Evolutionary conservation across 2,329 filamentous ascomycete species (phyloP), one percentile per base, ranked within the genome.

Genomic region (Tolypocladium ophioglossoides): DNA sequence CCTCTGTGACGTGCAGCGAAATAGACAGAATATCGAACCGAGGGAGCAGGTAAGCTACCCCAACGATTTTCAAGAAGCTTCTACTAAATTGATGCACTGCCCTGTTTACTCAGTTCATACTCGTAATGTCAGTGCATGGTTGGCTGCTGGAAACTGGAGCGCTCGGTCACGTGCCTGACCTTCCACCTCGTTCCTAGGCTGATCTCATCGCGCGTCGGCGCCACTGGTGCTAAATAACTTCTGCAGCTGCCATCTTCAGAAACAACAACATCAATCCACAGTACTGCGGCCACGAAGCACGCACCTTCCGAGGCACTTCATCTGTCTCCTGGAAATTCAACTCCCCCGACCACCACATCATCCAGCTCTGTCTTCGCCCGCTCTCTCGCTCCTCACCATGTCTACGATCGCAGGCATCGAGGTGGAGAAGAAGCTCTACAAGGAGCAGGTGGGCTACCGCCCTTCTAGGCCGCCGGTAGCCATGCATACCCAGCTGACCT

Each of bases 381-480:
- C 34, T 35, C 24, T 12, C n/a, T 20, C 18, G 24, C 44, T 32
- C 10, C 18, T 27, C 48, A 60, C 27, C 49, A 72, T 70, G 64
- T 66, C 66, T 16, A 60, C 64, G 18, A 54, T 71, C 39, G 66
- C 70, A 48, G 71, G 70, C 57, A 69, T 80, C 54, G 74, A 82
- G 61, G 72, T 74, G 40, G 80, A 83, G 61, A 75, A 74, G 63
- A 72, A 73, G 63, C 72, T 75, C 57, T 83, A 79, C 61, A 74
- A 78, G 66, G 79, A 81, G 63, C 80, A 83, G 72, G 80, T 81
- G 60, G 55, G 73, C 57, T 12, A 35, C 20, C 27, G 37, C 16
- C 37, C 49, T 18, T 38, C 16, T 9, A 32, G 54, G 10, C 54
- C 37, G 12, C 22, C 20, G 34, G 18, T 40, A 14, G 48, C 52